Evolutionary conservation across 768 basidiomycete species (phyloP).

Genomic region (Mycena albidolilacea): DNA sequence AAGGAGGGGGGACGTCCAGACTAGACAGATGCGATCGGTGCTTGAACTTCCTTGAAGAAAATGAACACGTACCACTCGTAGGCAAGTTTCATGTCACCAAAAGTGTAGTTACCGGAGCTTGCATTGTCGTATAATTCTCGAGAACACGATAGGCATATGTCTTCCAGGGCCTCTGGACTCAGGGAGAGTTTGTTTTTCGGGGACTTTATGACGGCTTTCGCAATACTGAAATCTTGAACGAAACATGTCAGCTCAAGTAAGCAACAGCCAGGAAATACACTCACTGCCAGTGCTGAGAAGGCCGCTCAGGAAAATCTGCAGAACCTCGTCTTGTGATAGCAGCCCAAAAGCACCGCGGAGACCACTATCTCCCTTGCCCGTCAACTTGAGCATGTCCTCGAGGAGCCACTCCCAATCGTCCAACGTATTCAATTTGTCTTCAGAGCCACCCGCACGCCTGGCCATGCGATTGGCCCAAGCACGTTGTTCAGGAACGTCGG

Average conservation of each 20-base stretch:
- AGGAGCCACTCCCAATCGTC: slow-evolving; percentile 92
- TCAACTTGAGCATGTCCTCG: slow-evolving; percentile 91
- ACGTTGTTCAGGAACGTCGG: slow-evolving; percentile 77
- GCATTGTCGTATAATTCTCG: slow-evolving; percentile 97
- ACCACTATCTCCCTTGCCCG: slow-evolving; percentile 72
- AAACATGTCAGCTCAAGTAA: slow-evolving; percentile 25
- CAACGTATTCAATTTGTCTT: slow-evolving; percentile 67
- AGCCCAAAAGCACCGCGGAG: slow-evolving; percentile 86
- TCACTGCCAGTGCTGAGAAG: slow-evolving; percentile 89
- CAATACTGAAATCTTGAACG: slow-evolving; percentile 74
- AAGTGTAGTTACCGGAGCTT: slow-evolving; percentile 90
- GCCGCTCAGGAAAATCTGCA: slow-evolving; percentile 89
- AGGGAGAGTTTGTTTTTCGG: slow-evolving; percentile 66
- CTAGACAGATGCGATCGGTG: slow-evolving; percentile 55
- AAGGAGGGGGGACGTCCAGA: slow-evolving; percentile 78
- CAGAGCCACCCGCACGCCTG: slow-evolving; percentile 70
- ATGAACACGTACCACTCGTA: slow-evolving; percentile 84
- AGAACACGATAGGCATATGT: slow-evolving; percentile 84
- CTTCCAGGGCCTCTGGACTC: slow-evolving; percentile 69
- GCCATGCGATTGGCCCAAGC: slow-evolving; percentile 92
- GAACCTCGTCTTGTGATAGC: slow-evolving; percentile 78
- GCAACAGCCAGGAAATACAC: slow-evolving; percentile 52
- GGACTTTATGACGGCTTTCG: slow-evolving; percentile 70
- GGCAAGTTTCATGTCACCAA: slow-evolving; percentile 96
- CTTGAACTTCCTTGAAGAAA: slow-evolving; percentile 18